Evolutionary conservation across 352 stramenopile genomes (phyloP).

Genomic region (Elongisporangium prolatum): DNA sequence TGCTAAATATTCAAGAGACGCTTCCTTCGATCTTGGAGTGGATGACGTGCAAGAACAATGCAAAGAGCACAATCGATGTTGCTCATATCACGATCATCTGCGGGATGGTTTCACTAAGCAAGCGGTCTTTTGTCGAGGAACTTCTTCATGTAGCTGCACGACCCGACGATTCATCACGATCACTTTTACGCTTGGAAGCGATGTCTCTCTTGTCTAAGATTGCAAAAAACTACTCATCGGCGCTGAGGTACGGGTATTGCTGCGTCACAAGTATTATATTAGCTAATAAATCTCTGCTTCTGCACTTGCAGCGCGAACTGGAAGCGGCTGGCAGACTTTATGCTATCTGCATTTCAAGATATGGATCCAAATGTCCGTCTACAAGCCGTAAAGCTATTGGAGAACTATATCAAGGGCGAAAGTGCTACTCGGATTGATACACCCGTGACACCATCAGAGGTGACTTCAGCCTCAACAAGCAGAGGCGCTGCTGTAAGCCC

Average conservation of each 20-base stretch:
- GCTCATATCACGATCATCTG: constrained; percentile 64
- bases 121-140: constrained; percentile 71
- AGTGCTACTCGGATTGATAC: constrained; percentile 14
- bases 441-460: background rate
- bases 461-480: constrained; percentile 1
- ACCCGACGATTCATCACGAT: constrained; percentile 46
- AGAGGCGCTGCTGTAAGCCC: background rate
- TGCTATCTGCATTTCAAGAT: constrained; percentile 80
- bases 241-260: constrained; percentile 27
- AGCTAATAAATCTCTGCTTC: background rate
- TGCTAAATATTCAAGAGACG: constrained; percentile 70
- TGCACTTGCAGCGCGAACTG: constrained; percentile 34
- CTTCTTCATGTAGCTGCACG: constrained; percentile 60
- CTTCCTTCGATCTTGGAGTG: constrained; percentile 62
- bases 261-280: background rate
- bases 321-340: constrained; percentile 64
- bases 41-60: constrained; percentile 54
- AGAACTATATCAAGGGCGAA: constrained; percentile 85
- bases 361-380: constrained; percentile 81
- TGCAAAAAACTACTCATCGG: constrained; percentile 78
- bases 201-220: constrained; percentile 84
- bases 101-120: constrained; percentile 46
- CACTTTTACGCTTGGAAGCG: constrained; percentile 63
- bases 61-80: constrained; percentile 39
- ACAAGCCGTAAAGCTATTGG: constrained; percentile 84